Evolutionary conservation across 306 rosid genomes (phyloP).

Genomic region (Trichosanthes cucumerina): DNA sequence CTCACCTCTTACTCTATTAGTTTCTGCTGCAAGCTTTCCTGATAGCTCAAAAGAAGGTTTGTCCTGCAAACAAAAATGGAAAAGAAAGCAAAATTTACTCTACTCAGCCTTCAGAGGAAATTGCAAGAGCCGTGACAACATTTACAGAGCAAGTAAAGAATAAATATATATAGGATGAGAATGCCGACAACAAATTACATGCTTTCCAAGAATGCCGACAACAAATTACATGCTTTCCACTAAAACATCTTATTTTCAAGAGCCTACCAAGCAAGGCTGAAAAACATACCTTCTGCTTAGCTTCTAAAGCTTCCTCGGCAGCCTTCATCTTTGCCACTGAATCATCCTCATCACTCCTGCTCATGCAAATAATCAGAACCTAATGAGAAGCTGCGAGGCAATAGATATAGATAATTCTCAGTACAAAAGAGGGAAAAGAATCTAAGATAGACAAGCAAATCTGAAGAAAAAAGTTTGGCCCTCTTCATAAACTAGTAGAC

Average conservation of each 20-base stretch:
- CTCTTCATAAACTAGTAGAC: neutral
- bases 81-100: neutral
- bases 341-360: constrained; percentile 75
- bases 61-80: constrained; percentile 37
- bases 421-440: neutral
- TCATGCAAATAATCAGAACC: constrained; percentile 28
- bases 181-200: neutral
- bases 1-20: constrained; percentile 82
- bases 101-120: neutral
- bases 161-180: neutral
- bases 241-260: neutral
- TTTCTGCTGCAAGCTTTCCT: constrained; percentile 96
- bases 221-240: neutral
- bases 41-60: constrained; percentile 96
- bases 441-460: constrained; percentile 4
- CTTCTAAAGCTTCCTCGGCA: constrained; percentile 77
- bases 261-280: neutral
- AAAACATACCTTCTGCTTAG: constrained; percentile 54
- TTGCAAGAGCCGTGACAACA: neutral
- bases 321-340: constrained; percentile 70
- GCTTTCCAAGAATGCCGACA: neutral
- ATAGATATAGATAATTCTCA: neutral
- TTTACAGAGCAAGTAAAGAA: neutral
- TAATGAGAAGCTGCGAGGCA: constrained; percentile 14
- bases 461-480: neutral